Evolutionary conservation across 768 basidiomycete species (phyloP).

Genomic region (Tulasnella sp.): DNA sequence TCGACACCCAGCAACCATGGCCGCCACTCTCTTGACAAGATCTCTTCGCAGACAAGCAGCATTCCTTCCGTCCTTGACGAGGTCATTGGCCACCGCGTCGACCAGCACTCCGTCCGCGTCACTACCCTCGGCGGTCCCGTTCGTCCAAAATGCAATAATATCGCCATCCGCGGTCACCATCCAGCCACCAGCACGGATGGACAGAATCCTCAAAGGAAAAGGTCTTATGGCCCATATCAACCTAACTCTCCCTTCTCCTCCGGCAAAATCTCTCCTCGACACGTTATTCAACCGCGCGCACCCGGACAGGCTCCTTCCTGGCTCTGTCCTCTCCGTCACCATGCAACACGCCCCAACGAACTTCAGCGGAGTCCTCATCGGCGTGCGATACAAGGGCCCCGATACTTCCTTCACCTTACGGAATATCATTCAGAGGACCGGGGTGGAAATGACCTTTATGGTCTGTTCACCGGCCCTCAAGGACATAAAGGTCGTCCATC

Average conservation of each 20-base stretch:
- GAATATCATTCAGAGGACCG: constrained; percentile 83
- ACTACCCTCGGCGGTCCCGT: constrained; percentile 42
- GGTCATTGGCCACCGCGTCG: background rate
- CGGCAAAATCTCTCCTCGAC: constrained; percentile 56
- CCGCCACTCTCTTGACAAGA: background rate
- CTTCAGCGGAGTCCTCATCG: constrained; percentile 84
- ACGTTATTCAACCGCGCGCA: constrained; percentile 64
- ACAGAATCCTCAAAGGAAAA: constrained; percentile 46
- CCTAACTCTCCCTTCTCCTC: constrained; percentile 49
- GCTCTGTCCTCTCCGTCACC: constrained; percentile 75
- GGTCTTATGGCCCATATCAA: constrained; percentile 68
- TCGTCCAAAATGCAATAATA: constrained; percentile 55
- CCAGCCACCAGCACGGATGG: constrained; percentile 16
- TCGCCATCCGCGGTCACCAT: constrained; percentile 29
- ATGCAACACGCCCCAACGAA: constrained; percentile 64
- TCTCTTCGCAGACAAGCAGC: background rate
- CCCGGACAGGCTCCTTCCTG: constrained; percentile 57
- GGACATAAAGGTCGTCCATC: constrained; percentile 68
- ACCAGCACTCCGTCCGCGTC: background rate
- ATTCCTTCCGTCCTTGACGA: background rate
- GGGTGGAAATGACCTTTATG: constrained; percentile 89
- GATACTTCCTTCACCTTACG: constrained; percentile 84
- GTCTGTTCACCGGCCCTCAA: constrained; percentile 78
- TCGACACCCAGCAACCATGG: background rate
- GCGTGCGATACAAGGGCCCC: constrained; percentile 67